These are phyloP conservation scores for Urostyla sp. DNA, from an alignment of 73 alveolate species.

Conservation along the genomic window DNA sequence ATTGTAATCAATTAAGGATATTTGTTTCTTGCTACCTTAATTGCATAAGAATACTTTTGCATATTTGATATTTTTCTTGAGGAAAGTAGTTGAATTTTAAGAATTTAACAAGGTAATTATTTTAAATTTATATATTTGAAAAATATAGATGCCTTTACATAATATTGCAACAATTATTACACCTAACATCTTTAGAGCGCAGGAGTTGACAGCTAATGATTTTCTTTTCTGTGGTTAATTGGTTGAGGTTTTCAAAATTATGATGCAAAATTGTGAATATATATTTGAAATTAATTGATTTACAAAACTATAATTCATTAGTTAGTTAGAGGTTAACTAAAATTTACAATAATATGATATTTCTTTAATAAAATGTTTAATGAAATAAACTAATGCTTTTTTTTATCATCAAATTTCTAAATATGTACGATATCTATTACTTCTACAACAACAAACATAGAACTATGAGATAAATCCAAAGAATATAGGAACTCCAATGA, in stretches of 20 bases:
- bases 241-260: conserved; percentile 48
- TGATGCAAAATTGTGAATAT: conserved; percentile 43
- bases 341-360: background rate
- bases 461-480: too few species aligned
- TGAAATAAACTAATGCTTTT: background rate
- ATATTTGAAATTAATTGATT: conserved; percentile 8
- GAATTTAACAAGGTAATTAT: conserved; percentile 26
- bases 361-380: too few species aligned
- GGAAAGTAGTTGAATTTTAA: conserved; percentile 7
- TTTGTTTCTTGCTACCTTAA: conserved; percentile 20
- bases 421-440: too few species aligned
- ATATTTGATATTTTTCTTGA: conserved; percentile 11
- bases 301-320: background rate
- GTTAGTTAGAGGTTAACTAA: background rate
- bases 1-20: conserved; percentile 9
- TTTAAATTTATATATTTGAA: background rate
- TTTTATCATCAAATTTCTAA: too few species aligned
- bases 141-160: conserved; percentile 35
- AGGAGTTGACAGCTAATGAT: conserved; percentile 55
- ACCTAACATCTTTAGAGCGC: conserved; percentile 59
- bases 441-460: too few species aligned
- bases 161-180: conserved; percentile 55
- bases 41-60: conserved; percentile 29
- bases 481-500: too few species aligned
- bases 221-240: conserved; percentile 42